These are phyloP conservation scores for Leccinum subgranulosum DNA, from an alignment of 768 basidiomycete species.

Conservation along the genomic window DNA sequence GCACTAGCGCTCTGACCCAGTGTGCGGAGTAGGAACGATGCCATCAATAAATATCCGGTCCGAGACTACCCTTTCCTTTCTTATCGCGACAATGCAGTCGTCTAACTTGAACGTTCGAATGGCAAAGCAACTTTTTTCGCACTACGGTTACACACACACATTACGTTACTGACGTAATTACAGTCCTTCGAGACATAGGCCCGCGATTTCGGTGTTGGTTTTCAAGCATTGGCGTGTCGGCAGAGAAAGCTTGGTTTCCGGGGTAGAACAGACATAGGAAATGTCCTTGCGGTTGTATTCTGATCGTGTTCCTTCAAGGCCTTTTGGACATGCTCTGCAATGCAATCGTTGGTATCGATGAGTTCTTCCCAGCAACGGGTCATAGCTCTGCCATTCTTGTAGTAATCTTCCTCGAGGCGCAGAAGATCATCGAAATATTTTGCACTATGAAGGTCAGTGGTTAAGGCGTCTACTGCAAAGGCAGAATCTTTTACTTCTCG, in stretches of 20 bases:
- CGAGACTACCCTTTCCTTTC: background rate
- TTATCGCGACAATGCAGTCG: background rate
- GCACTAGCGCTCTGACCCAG: background rate
- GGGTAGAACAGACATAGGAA: constrained; percentile 45
- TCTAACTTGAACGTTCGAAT: background rate
- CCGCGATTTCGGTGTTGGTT: background rate
- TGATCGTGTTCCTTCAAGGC: constrained; percentile 49
- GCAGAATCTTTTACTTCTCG: constrained; percentile 20
- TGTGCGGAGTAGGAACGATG: constrained; percentile 7
- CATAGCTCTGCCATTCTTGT: constrained; percentile 39
- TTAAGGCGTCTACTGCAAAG: constrained; percentile 3
- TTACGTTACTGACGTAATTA: background rate
- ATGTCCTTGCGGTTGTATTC: constrained; percentile 45
- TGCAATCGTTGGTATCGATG: constrained; percentile 37
- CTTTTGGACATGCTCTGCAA: constrained; percentile 34
- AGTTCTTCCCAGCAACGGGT: constrained; percentile 41
- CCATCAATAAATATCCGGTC: constrained; percentile 5
- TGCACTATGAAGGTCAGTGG: constrained; percentile 33
- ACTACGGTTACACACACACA: background rate
- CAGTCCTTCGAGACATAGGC: background rate
- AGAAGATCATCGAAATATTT: constrained; percentile 52
- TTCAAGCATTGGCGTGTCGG: constrained; percentile 6
- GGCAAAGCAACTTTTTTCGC: background rate
- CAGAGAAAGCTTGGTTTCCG: constrained; percentile 17
- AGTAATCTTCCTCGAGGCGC: constrained; percentile 54